Conservation (phyloP, 2,329 filamentous ascomycete species). For the Volutella citrinella region DNA sequence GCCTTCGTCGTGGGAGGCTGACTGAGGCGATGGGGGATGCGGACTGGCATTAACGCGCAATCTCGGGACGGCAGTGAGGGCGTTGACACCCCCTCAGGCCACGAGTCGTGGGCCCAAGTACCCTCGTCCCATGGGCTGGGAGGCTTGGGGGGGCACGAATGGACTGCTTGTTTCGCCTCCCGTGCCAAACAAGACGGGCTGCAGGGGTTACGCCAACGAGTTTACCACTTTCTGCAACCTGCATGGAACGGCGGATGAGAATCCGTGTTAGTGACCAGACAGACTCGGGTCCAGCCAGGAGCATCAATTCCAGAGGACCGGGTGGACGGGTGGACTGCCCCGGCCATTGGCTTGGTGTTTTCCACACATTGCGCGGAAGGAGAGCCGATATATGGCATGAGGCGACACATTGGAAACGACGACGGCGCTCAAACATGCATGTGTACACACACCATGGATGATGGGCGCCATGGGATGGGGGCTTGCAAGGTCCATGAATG, state of each 20-base stretch:
- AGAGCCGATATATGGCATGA: too few relatives aligned
- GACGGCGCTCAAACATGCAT: too few relatives aligned
- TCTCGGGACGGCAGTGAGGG: conserved; percentile 18
- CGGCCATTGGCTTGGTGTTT: too few relatives aligned
- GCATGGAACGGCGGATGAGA: conserved; percentile 33
- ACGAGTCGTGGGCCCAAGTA: conserved; percentile 3
- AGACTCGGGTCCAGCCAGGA: too few relatives aligned
- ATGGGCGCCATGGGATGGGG: too few relatives aligned
- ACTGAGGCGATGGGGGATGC: conserved; percentile 4
- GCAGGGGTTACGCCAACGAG: conserved; percentile 17
- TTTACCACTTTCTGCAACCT: conserved; percentile 23
- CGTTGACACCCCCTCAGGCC: conserved; percentile 17
- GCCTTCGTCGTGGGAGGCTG: conserved; percentile 8
- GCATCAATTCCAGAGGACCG: too few relatives aligned
- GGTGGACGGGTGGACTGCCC: too few relatives aligned
- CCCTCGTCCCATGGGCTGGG: conserved; percentile 15
- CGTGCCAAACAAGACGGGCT: conserved; percentile 18
- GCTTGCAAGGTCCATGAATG: too few relatives aligned
- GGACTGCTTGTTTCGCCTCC: conserved; percentile 16
- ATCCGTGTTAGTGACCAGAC: too few relatives aligned
- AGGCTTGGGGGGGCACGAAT: conserved; percentile 21
- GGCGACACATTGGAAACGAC: too few relatives aligned
- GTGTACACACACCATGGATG: too few relatives aligned
- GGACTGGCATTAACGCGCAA: conserved; percentile 13
- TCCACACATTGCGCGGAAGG: too few relatives aligned